These are phyloP conservation scores for Rhizopogon vinicolor DNA, from an alignment of 768 basidiomycete genomes.

Conservation along the genomic window DNA sequence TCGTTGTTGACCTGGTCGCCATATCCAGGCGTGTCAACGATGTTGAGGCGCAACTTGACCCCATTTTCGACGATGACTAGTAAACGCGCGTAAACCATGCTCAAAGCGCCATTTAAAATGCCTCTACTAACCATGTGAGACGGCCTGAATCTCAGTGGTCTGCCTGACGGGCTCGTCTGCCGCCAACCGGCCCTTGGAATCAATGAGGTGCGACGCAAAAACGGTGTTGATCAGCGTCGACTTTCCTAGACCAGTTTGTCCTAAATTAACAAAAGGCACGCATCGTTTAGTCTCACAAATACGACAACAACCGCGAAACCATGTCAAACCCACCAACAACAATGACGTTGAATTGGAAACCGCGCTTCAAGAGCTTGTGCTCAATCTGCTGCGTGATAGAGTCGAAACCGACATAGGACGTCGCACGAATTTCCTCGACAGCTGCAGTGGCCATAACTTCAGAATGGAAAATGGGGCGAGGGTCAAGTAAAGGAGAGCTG, in stretches of 20 bases:
- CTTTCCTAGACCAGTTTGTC: slow-evolving; percentile 97
- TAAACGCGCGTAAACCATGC: slow-evolving; percentile 8
- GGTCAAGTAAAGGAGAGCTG: slow-evolving; percentile 9
- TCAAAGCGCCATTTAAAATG: background rate
- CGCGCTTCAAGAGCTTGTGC: slow-evolving; percentile 97
- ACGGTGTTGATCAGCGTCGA: slow-evolving; percentile 99
- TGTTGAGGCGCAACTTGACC: slow-evolving; percentile 91
- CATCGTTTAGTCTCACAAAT: background rate
- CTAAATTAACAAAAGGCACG: slow-evolving; percentile 33
- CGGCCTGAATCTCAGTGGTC: slow-evolving; percentile 96
- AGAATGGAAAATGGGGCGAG: slow-evolving; percentile 7
- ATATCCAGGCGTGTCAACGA: slow-evolving; percentile 98
- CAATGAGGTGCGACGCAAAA: slow-evolving; percentile 97
- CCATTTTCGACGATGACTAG: slow-evolving; percentile 95
- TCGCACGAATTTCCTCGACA: slow-evolving; percentile 79
- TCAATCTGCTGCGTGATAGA: slow-evolving; percentile 97
- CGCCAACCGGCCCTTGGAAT: slow-evolving; percentile 91
- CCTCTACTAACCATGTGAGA: slow-evolving; percentile 80
- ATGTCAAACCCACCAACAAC: slow-evolving; percentile 70
- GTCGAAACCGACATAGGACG: slow-evolving; percentile 97
- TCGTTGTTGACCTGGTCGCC: slow-evolving; percentile 99
- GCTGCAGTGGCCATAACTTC: slow-evolving; percentile 39
- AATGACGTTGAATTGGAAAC: slow-evolving; percentile 99
- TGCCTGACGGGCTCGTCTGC: slow-evolving; percentile 87
- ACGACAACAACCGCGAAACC: background rate